Evolutionary conservation across 129 eudicot genomes (phyloP), one percentile per base, ranked within the genome.

Genomic region (Erigeron canadensis): DNA sequence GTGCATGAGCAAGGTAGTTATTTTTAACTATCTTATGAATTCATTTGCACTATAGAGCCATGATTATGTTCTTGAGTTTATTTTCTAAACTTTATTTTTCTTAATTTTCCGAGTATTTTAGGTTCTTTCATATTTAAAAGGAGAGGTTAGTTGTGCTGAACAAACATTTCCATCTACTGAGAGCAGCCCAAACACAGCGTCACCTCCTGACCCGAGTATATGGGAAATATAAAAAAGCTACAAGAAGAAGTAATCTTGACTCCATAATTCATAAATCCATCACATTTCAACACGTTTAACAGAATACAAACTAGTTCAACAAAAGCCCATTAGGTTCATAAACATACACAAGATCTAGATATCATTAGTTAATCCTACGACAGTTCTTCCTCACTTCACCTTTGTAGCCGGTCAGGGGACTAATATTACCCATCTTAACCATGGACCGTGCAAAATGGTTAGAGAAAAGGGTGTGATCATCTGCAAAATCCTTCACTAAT

Each of bases 331-430:
- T 53, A 78, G 61, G 13, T 53, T 10, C 46, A 51, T 72, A 67
- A 44, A 50, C 67, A 41, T 51, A 53, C 58, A 68, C 28, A n/a
- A 12, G 28, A 66, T 34, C 15, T 67, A 19, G 43, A 48, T 61
- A 46, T 43, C 59, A 70, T 80, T 77, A 83, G 75, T 87, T 90
- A 50, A 77, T n/a, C 50, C 55, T 70, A 44, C 79, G 88, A 54
- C 93, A 89, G 28, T 84, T 86, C 53, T 82, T 86, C 82, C 96
- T 86, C 10, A 89, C 80, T 83, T 90, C 95, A 22, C 97, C 97
- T 11, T 87, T 81, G 19, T 37, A 44, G 46, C 89, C 91, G 38
- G 77, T 75, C 17, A 90, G 79, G 37, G 95, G 91, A 46, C 75
- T 71, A 4, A 89, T 81, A 22, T 75, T 82, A 15, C 90, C 95